Evolutionary conservation across 129 eudicot genomes (phyloP).

Genomic region (Gnaphalium uliginosum): DNA sequence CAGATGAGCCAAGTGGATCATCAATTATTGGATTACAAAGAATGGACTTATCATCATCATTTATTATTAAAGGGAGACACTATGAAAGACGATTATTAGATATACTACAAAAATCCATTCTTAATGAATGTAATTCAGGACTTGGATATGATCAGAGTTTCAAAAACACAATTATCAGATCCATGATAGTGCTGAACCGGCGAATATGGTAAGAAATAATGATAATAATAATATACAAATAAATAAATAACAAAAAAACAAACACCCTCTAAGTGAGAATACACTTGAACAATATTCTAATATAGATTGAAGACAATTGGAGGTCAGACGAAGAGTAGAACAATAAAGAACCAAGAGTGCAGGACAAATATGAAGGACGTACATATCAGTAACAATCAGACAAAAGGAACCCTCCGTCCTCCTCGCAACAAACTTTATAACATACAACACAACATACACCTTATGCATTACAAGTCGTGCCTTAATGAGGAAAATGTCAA

Average conservation of each 20-base stretch:
- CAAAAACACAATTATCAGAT: background rate
- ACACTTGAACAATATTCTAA: background rate
- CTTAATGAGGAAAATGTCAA: background rate
- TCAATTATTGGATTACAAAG: background rate
- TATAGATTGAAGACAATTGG: background rate
- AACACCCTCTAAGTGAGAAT: background rate
- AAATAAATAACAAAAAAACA: no score
- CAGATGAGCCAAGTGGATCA: background rate
- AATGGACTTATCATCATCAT: background rate
- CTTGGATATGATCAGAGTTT: background rate
- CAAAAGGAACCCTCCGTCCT: background rate
- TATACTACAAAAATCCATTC: constrained; percentile 1
- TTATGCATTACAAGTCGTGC: background rate
- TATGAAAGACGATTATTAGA: background rate
- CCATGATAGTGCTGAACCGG: background rate
- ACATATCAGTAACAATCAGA: background rate
- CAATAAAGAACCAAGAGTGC: background rate
- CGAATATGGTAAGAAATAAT: no score
- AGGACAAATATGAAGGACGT: constrained; percentile 8
- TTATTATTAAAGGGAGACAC: background rate
- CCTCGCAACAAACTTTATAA: background rate
- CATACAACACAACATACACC: background rate
- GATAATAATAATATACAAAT: no score
- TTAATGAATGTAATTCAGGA: background rate
- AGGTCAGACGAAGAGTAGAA: background rate